Percentiles rank a stretch among this genome's conserved stretches.
These are phyloP conservation scores for Corymbia citriodora DNA, from an alignment of 441 rosid genomes.

Conservation along the genomic window DNA sequence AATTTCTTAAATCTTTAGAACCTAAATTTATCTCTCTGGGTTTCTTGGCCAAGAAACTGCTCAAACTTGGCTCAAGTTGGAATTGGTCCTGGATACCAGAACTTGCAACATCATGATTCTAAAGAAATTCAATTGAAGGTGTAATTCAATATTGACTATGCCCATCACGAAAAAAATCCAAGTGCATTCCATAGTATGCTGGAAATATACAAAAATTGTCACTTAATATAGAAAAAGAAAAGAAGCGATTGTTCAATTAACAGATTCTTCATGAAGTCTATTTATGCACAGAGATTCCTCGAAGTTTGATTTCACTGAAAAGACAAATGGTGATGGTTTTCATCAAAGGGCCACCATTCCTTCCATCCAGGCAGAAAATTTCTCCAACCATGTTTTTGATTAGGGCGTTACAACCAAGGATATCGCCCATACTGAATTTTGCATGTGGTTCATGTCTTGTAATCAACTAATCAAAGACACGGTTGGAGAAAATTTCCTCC, in stretches of 20 bases:
- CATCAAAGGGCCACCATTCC: neutral
- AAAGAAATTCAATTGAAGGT: neutral
- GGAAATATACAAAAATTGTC: neutral
- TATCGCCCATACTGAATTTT: neutral
- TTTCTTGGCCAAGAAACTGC: neutral
- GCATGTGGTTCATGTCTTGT: neutral
- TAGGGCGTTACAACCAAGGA: constrained; percentile 1
- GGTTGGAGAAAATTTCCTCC: neutral
- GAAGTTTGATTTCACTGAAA: neutral
- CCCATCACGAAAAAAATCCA: neutral
- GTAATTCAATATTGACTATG: neutral
- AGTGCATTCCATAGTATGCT: neutral
- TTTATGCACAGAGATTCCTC: neutral
- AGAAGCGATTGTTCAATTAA: neutral
- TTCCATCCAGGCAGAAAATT: neutral
- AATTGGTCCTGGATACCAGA: neutral
- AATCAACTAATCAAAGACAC: neutral
- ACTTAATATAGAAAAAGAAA: neutral
- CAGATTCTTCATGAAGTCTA: neutral
- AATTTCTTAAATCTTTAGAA: neutral
- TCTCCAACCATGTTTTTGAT: constrained; percentile 42
- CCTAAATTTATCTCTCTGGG: neutral
- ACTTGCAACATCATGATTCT: neutral
- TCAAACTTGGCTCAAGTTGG: neutral
- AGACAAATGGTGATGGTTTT: neutral